Base-by-base conservation (phyloP, 148 eudicot species). In the Cornus kousa region DNA sequence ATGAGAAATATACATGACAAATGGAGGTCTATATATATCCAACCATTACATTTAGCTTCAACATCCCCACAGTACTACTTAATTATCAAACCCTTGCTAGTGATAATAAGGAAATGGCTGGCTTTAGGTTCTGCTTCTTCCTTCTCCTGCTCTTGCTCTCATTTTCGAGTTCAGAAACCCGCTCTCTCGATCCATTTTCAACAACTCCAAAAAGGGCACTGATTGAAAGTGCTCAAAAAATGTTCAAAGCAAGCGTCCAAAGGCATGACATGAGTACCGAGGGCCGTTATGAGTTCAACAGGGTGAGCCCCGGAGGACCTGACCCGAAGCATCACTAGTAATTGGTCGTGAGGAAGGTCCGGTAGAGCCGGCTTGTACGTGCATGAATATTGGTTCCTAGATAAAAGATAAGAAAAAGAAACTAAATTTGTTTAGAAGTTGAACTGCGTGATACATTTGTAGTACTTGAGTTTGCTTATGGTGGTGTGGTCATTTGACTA, bases 291-390 rank as follows among this genome's bases (percentile, higher is more conserved):
- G 73, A 66, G 33, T 33, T 76, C 20, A 78, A 74, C 69, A 77
- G 91, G 62, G 20, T 78, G 6, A 86, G 82, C 74, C 91, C 91
- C 4, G 91, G 87, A 33, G 91, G 91, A 40, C 91, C 91, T 32
- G 91, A 88, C 62, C 91, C 91, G 2, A 87, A 79, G 70, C 91
- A 88, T 59, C 91, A 88, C 31, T 84, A 88, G 80, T 35, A 43
- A 43, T 43, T 17, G 53, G 9, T 40, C 53, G 14, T 43, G 48
- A 73, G 8, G 32, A 40, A 71, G 39, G 35, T 5, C 66, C 66
- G 7, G 66, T 20, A 62, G 22, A 14, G 59, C 16, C 66, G 9
- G 6, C 66, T 5, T 13, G 66, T 62, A 3, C 16, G 59, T 53
- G 5, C 59, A 7, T 48, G 64, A 19, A 28, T 28, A 28, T 62